Evolutionary conservation across 202 grass and related monocot genomes (phyloP).

Genomic region (Elaeis oleifera): DNA sequence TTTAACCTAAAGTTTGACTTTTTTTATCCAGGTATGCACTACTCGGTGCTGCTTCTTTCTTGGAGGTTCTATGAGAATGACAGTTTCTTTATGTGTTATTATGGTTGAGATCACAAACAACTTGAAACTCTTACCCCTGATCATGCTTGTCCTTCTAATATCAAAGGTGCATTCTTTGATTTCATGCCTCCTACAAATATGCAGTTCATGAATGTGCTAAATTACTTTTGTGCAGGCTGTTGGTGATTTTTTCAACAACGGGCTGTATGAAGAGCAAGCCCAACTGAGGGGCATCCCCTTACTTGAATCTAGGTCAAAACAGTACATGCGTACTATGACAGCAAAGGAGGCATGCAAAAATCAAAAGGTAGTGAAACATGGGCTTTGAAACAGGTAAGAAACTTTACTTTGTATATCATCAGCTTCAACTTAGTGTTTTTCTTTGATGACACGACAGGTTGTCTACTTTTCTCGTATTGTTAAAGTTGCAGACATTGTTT

Average conservation of each 20-base stretch:
- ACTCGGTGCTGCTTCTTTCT: constrained; percentile 97
- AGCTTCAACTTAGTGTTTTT: constrained; percentile 7
- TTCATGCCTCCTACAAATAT: constrained; percentile 22
- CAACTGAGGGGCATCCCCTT: constrained; percentile 81
- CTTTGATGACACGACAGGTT: constrained; percentile 46
- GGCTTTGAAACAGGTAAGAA: no score
- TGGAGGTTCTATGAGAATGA: constrained; percentile 99
- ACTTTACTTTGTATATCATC: no score
- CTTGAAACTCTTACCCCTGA: constrained; percentile 88
- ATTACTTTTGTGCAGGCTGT: constrained; percentile 65
- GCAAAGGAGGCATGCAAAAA: constrained; percentile 84
- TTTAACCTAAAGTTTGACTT: background rate
- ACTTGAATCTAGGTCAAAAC: constrained; percentile 87
- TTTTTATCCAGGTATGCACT: constrained; percentile 76
- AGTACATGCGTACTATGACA: constrained; percentile 84
- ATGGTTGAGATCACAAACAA: constrained; percentile 99
- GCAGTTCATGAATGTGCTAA: constrained; percentile 24
- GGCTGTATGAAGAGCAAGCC: constrained; percentile 89
- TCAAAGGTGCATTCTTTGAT: constrained; percentile 65
- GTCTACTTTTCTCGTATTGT: constrained; percentile 65
- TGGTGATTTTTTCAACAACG: constrained; percentile 93
- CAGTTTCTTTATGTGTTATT: constrained; percentile 97
- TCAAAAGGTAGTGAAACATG: constrained; percentile 46
- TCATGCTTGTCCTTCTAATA: constrained; percentile 98
- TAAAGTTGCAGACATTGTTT: constrained; percentile 64